Evolutionary conservation across 805 yeast genomes (phyloP), one percentile per base, ranked within the genome.

Genomic region (Saturnispora quitensis): DNA sequence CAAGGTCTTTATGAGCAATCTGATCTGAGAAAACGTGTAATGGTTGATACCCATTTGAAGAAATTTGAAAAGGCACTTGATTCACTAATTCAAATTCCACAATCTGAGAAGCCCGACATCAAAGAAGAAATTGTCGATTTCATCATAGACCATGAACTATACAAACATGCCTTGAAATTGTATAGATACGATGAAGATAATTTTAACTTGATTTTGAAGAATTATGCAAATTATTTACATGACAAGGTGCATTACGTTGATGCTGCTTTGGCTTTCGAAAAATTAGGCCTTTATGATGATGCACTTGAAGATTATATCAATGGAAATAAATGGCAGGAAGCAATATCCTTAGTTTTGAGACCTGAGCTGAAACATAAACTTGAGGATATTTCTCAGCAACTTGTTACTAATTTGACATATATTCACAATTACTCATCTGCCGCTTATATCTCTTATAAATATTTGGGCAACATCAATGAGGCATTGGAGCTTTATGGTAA

Each of bases 241-340:
- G 74, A 77, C 1, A 71, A 73, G 50, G 81, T 82, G 50, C 70
- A 76, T 45, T 86, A 77, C 61, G 66, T 63, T n/a, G 95, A 87
- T 59, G 86, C 97, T 2, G 99, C 85, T 46, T 62, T 86, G 35
- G 76, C 84, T 2, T 89, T 73, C 65, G 99, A 93, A 66, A 74
- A 77, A 61, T 71, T 91, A 45, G 77, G 75, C 2, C 68, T 77
- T 22, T 70, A 52, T 44, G 75, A 73, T 24, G 72, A 73, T 45
- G 96, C 98, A 0, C 65, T 89, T 60, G 86, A 84, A 45, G 74
- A 84, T 43, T 89, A 84, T 62, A 72, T 81, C 12, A 63, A 73
- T 45, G 91, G 84, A 9, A 84, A 84, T 58, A 81, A 75, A 58
- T 93, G 98, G 98, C 78, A 76, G 56, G 95, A 88, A 62, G 96